Percentiles rank a stretch among this genome's conserved stretches.
Evolutionary conservation across 768 basidiomycete genomes (phyloP).

Genomic region (Russula lepida): DNA sequence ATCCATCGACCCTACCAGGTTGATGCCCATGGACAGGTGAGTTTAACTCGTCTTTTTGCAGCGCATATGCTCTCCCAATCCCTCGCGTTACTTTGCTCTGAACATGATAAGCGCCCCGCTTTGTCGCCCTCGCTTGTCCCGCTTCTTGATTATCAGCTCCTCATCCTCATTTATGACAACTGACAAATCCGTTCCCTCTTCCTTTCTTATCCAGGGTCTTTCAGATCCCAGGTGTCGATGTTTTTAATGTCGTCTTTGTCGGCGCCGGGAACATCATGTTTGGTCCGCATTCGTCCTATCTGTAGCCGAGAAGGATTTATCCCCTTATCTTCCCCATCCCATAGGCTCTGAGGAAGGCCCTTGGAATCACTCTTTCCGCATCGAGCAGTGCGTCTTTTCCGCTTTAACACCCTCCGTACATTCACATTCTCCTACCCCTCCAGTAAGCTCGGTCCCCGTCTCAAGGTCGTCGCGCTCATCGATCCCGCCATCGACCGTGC

Average conservation of each 20-base stretch:
- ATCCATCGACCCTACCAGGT: constrained; percentile 70
- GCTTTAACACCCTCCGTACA: background rate
- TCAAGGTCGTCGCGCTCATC: constrained; percentile 92
- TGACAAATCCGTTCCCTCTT: constrained; percentile 12
- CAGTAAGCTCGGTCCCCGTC: constrained; percentile 90
- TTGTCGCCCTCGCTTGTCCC: background rate
- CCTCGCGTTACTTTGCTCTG: background rate
- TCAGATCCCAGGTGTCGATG: constrained; percentile 52
- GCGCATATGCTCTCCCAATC: background rate
- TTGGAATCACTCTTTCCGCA: constrained; percentile 89
- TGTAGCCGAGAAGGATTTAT: background rate
- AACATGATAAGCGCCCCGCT: background rate
- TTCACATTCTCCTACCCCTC: constrained; percentile 12
- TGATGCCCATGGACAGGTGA: constrained; percentile 76
- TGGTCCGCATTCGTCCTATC: constrained; percentile 38
- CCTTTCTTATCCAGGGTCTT: constrained; percentile 30
- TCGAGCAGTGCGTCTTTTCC: constrained; percentile 60
- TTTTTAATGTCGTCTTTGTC: constrained; percentile 92
- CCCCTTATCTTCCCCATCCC: constrained; percentile 1
- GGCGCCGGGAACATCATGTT: constrained; percentile 99
- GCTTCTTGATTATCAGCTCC: constrained; percentile 12
- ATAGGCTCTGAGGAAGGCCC: constrained; percentile 81
- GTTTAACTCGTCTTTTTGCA: background rate
- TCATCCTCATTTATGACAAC: constrained; percentile 9
- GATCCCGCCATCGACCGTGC: constrained; percentile 86